A percentile compares a stretch with the other conserved stretches of the same genome.
These are phyloP conservation scores for Pugionium dolabratum DNA, from an alignment of 345 rosid species.

Conservation along the genomic window DNA sequence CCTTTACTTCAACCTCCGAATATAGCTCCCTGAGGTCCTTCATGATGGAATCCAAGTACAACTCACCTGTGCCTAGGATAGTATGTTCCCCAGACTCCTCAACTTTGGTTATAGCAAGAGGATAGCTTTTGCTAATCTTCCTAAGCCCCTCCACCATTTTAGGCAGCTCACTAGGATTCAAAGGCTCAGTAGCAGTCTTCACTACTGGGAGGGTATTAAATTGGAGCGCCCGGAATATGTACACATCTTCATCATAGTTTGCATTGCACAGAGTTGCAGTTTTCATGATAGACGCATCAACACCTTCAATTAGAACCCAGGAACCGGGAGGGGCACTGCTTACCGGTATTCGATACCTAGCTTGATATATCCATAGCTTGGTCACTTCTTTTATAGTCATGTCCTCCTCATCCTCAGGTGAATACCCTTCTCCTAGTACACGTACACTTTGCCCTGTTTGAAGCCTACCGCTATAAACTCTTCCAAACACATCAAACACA, in stretches of 20 bases:
- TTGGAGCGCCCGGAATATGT: slow-evolving; percentile 83
- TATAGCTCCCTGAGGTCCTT: slow-evolving; percentile 97
- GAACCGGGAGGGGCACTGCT: slow-evolving; percentile 98
- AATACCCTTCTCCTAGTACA: slow-evolving; percentile 94
- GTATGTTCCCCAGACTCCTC: slow-evolving; percentile 99
- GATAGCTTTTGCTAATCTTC: slow-evolving; percentile 98
- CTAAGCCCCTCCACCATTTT: slow-evolving; percentile 99
- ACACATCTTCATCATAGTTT: slow-evolving; percentile 73
- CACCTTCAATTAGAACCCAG: slow-evolving; percentile 97
- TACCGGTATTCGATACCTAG: slow-evolving; percentile 85
- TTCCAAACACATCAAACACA: slow-evolving; percentile 92
- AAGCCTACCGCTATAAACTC: slow-evolving; percentile 89
- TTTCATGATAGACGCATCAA: slow-evolving; percentile 95
- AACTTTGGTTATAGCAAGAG: slow-evolving; percentile 93
- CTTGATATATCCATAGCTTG: slow-evolving; percentile 92
- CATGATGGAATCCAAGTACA: slow-evolving; percentile 96
- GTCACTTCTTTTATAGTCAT: slow-evolving; percentile 94
- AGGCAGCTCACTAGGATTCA: slow-evolving; percentile 97
- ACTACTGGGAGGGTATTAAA: slow-evolving; percentile 97
- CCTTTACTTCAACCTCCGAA: slow-evolving; percentile 99
- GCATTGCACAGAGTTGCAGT: slow-evolving; percentile 85
- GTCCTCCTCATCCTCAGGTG: slow-evolving; percentile 97
- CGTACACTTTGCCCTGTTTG: slow-evolving; percentile 91
- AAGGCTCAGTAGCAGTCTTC: slow-evolving; percentile 97
- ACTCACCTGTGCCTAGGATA: slow-evolving; percentile 92